Evolutionary conservation across 495 filamentous ascomycete species (phyloP).

Genomic region (Trypethelium eluteriae): DNA sequence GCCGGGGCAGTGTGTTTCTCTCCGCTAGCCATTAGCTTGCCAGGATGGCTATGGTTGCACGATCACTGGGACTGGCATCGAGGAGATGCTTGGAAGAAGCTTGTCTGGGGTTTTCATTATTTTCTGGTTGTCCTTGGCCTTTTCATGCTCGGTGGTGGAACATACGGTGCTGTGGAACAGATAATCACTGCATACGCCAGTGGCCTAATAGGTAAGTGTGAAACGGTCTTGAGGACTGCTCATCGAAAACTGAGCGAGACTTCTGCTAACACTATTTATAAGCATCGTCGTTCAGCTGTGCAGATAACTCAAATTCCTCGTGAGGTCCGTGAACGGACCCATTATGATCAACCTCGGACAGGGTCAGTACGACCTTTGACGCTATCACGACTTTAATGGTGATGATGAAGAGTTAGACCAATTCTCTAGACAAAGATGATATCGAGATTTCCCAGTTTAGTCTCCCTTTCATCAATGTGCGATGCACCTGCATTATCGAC

Average conservation of each 20-base stretch:
- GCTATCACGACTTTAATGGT: no score
- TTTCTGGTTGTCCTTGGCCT: conserved; percentile 28
- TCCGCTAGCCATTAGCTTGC: conserved; percentile 35
- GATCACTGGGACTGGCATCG: conserved; percentile 37
- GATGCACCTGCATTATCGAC: no score
- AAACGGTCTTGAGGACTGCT: not conserved
- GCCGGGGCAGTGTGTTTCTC: conserved; percentile 25
- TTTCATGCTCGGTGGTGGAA: conserved; percentile 36
- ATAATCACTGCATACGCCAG: conserved; percentile 36
- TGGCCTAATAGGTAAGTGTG: conserved; percentile 29
- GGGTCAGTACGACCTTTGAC: no score
- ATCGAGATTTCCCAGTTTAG: no score
- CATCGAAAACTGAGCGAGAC: conserved; percentile 23
- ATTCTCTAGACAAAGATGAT: no score
- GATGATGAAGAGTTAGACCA: not conserved
- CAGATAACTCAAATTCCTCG: conserved; percentile 21
- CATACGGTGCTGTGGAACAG: conserved; percentile 32
- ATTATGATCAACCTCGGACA: no score
- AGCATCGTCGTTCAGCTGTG: conserved; percentile 21
- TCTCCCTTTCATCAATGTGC: no score
- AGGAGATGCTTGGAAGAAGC: conserved; percentile 25
- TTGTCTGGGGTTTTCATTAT: conserved; percentile 26
- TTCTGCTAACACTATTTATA: conserved; percentile 16
- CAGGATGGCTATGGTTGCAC: conserved; percentile 44
- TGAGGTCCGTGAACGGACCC: no score